phyloP scores from a whole-genome alignment of 176 grass and related monocot genomes.

The Bolboschoenus planiculmis region DNA sequence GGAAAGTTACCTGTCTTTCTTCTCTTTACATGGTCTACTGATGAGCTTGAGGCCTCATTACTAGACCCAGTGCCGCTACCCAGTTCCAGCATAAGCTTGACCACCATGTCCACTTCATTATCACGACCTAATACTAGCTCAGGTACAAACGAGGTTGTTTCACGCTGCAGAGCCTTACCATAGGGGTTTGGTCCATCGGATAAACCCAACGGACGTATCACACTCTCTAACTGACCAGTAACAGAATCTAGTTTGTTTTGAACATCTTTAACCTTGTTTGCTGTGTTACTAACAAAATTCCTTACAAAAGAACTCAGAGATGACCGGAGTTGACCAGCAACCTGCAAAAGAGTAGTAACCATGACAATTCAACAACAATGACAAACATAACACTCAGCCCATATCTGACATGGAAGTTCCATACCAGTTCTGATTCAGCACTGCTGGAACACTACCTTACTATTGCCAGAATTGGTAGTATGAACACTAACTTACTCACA shows the following conservation, averaged over 20 bases:
- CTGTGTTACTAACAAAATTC: neutral
- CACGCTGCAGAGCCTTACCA: neutral
- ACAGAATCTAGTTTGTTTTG: neutral
- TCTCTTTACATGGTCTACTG: neutral
- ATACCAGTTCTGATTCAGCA: no score
- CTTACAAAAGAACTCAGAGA: neutral
- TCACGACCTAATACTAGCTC: neutral
- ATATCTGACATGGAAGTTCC: no score
- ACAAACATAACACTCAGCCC: no score
- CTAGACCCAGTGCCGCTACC: neutral
- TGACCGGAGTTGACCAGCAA: neutral
- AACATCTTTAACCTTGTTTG: neutral
- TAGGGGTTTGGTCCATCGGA: neutral
- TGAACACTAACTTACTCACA: no score
- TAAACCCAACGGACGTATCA: neutral
- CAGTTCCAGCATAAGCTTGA: neutral
- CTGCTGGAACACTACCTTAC: no score
- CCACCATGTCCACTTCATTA: neutral
- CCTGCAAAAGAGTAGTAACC: neutral
- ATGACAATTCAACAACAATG: no score
- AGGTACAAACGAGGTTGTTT: neutral
- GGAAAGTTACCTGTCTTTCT: neutral
- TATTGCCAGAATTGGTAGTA: no score
- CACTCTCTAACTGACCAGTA: neutral
- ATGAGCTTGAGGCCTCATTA: neutral